A percentile compares a stretch with the other conserved stretches of the same genome.
These are phyloP conservation scores for Boechera divaricarpa DNA, from an alignment of 345 rosid genomes.

Conservation along the genomic window DNA sequence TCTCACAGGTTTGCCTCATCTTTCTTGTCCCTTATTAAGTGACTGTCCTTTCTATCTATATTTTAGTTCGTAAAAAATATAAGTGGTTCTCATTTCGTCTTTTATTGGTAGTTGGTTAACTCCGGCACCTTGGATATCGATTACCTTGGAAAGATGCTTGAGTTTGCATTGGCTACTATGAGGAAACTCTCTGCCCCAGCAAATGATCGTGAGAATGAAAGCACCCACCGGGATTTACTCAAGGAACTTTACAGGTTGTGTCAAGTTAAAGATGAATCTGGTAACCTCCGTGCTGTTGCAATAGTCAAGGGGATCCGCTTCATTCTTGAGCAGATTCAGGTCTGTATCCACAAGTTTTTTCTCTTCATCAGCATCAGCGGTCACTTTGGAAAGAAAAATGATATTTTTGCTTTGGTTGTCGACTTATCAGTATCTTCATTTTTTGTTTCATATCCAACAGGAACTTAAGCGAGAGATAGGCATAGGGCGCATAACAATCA, in stretches of 20 bases:
- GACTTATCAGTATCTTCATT: slow-evolving; percentile 9
- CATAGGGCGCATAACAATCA: slow-evolving; percentile 68
- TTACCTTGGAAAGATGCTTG: slow-evolving; percentile 79
- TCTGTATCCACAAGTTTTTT: slow-evolving; percentile 23
- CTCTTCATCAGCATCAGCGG: neutral
- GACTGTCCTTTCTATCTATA: neutral
- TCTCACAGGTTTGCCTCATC: slow-evolving; percentile 65
- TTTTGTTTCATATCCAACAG: slow-evolving; percentile 44
- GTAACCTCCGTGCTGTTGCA: slow-evolving; percentile 58
- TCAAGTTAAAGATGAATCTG: slow-evolving; percentile 53
- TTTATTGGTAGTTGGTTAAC: slow-evolving; percentile 60
- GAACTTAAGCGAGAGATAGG: slow-evolving; percentile 75
- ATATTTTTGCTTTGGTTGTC: neutral
- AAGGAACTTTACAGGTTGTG: slow-evolving; percentile 65
- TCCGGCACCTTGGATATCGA: slow-evolving; percentile 72
- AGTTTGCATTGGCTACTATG: slow-evolving; percentile 72
- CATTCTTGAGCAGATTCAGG: slow-evolving; percentile 89
- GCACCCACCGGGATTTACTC: slow-evolving; percentile 56
- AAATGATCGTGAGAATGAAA: slow-evolving; percentile 67
- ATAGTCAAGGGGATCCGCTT: slow-evolving; percentile 84
- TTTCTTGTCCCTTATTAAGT: neutral
- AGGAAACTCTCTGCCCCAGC: slow-evolving; percentile 83
- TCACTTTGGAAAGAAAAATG: neutral
- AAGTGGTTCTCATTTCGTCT: neutral
- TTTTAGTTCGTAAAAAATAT: neutral